Evolutionary conservation across 73 alveolate species (phyloP), one percentile per base, ranked within the genome.

Genomic region (Paramecium biaurelia): DNA sequence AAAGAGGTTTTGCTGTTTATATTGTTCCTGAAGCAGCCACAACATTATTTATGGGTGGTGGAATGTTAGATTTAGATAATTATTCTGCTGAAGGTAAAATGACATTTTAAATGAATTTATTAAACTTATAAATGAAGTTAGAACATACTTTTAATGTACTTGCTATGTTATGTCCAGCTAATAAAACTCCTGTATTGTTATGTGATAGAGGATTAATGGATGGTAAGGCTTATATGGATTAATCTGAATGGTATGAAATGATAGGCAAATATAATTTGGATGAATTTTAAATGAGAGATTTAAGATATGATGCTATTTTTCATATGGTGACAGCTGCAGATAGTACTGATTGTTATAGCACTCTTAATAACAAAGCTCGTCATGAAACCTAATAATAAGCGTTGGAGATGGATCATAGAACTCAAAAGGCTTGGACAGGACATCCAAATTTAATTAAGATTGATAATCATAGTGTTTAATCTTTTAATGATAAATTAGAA

Each of bases 291-390:
- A 49, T 95, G 63, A 93, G 98, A 67, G 98, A 95, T 85, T 38
- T 76, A 63, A 37, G 98, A 84, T 95, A 95, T 82, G 97, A 95
- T 72, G 92, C 94, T 30, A 94, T 95, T 35, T 47, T 95, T 7
- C 98, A 95, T 79, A 49, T 95, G 92, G 97, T 95, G n/a, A 94
- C 98, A 20, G 98, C 98, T 12, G 98, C 98, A 23, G 96, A 95
- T 87, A 96, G 97, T 14, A 96, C 98, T 14, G 87, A 86, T 30
- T 79, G 87, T 23, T 94, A 57, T 84, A 94, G 92, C 70, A 38
- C 93, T 15, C n/a, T 57, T 21, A 82, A 92, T 85, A 94, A 93
- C 58, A 94, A 74, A 41, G 97, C 94, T n/a, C 93, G 98, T 79
- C 94, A 95, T 53, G 98, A 95, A 89, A 85, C 95, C 41, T 68